A percentile compares a stretch with the other conserved stretches of the same genome.
phyloP scores from a whole-genome alignment of 768 basidiomycete species.

The Lactarius hatsudake region DNA sequence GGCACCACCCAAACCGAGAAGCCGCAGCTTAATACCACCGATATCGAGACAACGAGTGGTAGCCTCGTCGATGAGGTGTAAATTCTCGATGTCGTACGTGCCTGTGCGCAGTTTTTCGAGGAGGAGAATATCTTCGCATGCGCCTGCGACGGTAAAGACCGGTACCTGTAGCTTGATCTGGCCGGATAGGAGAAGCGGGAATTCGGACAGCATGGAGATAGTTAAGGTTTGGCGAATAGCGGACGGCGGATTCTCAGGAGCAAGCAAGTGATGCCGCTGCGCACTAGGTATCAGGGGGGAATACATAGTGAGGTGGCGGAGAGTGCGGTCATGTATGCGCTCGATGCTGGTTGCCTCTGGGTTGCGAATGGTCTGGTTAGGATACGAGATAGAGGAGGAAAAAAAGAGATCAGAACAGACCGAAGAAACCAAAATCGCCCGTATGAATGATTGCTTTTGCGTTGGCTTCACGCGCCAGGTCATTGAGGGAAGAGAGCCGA shows the following conservation, averaged over 20 bases:
- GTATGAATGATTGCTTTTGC: conserved; percentile 95
- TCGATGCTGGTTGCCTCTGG: conserved; percentile 77
- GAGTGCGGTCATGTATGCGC: conserved; percentile 91
- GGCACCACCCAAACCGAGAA: conserved; percentile 95
- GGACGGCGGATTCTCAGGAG: conserved; percentile 64
- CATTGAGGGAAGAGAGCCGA: conserved; percentile 82
- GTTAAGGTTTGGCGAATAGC: conserved; percentile 70
- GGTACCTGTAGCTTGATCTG: conserved; percentile 90
- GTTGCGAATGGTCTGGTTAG: conserved; percentile 28
- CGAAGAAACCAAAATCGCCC: conserved; percentile 99
- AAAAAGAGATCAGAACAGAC: conserved; percentile 36
- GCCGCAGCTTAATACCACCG: conserved; percentile 87
- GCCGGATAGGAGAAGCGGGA: conserved; percentile 85
- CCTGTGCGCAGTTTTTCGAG: conserved; percentile 90
- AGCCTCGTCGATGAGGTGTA: conserved; percentile 91
- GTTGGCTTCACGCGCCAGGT: conserved; percentile 83
- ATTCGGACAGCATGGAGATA: conserved; percentile 86
- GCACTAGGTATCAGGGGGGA: conserved; percentile 87
- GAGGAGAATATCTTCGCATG: conserved; percentile 92
- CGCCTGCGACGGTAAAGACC: conserved; percentile 95
- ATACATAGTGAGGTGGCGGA: conserved; percentile 94
- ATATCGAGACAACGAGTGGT: conserved; percentile 90
- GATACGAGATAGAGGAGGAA: not conserved
- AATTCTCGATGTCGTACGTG: conserved; percentile 81
- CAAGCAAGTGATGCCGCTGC: conserved; percentile 75